phyloP scores from a whole-genome alignment of 305 asterid genomes.

The Solanum hybrid region DNA sequence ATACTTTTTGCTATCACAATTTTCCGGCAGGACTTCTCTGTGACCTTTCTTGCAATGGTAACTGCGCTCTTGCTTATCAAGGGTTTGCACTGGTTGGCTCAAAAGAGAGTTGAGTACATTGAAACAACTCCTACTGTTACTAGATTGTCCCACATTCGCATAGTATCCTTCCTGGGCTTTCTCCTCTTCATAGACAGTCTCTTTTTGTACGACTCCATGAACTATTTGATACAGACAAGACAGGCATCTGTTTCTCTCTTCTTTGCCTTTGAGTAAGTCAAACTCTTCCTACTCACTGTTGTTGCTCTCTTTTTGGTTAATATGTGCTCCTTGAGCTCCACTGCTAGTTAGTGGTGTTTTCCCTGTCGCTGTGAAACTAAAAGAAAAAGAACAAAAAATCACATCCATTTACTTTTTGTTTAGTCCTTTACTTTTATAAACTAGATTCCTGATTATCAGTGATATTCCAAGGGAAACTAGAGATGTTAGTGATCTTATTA shows the following conservation, averaged over 20 bases:
- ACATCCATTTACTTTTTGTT: background rate
- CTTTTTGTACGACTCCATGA: slow-evolving; percentile 52
- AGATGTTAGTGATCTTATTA: background rate
- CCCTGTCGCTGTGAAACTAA: background rate
- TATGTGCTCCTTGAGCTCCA: background rate
- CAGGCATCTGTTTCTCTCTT: slow-evolving; percentile 87
- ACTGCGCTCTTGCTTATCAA: slow-evolving; percentile 77
- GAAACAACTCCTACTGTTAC: slow-evolving; percentile 89
- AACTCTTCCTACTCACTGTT: background rate
- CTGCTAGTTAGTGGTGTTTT: background rate
- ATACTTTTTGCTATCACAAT: slow-evolving; percentile 88
- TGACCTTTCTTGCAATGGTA: slow-evolving; percentile 70
- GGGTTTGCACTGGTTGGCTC: slow-evolving; percentile 96
- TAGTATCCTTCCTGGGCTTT: slow-evolving; percentile 74
- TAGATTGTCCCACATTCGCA: slow-evolving; percentile 58
- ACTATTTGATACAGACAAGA: slow-evolving; percentile 60
- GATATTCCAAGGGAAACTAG: background rate
- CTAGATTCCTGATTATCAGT: background rate
- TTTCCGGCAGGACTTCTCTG: slow-evolving; percentile 89
- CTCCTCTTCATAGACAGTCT: slow-evolving; percentile 71
- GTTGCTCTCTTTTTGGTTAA: background rate
- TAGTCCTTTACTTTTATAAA: background rate
- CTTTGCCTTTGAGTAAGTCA: slow-evolving; percentile 81
- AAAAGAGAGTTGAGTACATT: slow-evolving; percentile 87
- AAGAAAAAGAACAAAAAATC: background rate